Evolutionary conservation across 1,284 basidiomycete genomes (phyloP).

Genomic region (Sporisorium scitamineum): DNA sequence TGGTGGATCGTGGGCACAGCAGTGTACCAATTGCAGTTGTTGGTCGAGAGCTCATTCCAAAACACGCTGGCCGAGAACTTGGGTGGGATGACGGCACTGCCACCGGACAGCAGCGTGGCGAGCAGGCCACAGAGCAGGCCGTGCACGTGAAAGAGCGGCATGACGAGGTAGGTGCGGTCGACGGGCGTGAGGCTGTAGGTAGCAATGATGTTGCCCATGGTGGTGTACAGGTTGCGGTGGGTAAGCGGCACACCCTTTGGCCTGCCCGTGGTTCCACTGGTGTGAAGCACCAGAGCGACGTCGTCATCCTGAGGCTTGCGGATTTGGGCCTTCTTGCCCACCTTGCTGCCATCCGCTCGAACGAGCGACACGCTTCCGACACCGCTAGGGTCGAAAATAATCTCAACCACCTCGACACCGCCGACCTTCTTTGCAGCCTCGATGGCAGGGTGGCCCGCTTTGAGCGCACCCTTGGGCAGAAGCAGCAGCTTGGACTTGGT

Average conservation of each 20-base stretch:
- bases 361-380: conserved; percentile 47
- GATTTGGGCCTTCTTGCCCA: conserved; percentile 23
- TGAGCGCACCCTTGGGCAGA: conserved; percentile 57
- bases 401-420: conserved; percentile 63
- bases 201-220: conserved; percentile 72
- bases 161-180: conserved; percentile 74
- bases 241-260: conserved; percentile 75
- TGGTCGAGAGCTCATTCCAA: conserved; percentile 73
- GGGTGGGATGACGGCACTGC: conserved; percentile 75
- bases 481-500: conserved; percentile 68
- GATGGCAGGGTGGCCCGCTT: conserved; percentile 44
- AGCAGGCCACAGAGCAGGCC: conserved; percentile 77
- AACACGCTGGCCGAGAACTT: conserved; percentile 76
- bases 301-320: conserved; percentile 52
- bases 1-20: conserved; percentile 73
- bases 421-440: conserved; percentile 53
- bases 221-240: conserved; percentile 75
- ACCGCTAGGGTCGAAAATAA: conserved; percentile 58
- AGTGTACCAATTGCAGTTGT: conserved; percentile 63
- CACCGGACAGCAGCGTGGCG: conserved; percentile 75
- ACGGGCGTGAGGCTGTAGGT: conserved; percentile 73
- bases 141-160: conserved; percentile 79
- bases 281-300: conserved; percentile 73
- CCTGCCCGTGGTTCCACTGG: conserved; percentile 76
- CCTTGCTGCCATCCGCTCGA: conserved; percentile 37